Percentiles rank a stretch among this genome's conserved stretches.
These are phyloP conservation scores for Arxiozyma slooffiae DNA, from an alignment of 1,139 yeast species.

Conservation along the genomic window DNA sequence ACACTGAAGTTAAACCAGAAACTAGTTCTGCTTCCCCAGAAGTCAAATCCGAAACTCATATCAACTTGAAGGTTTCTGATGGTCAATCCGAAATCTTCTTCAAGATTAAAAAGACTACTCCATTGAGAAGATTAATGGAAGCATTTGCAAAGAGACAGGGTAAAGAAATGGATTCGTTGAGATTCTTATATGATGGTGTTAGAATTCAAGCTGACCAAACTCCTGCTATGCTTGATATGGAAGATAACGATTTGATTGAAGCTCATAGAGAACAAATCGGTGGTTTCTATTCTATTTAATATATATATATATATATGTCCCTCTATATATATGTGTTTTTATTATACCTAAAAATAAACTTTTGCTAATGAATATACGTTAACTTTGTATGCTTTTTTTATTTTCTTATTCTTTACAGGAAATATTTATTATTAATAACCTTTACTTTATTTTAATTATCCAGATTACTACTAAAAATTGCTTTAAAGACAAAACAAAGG, in stretches of 20 bases:
- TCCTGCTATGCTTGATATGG: conserved; percentile 84
- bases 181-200: conserved; percentile 90
- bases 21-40: conserved; percentile 41
- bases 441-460: no score
- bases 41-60: conserved; percentile 60
- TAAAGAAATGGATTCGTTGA: conserved; percentile 66
- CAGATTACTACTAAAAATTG: no score
- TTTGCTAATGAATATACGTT: neutral
- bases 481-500: no score
- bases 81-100: conserved; percentile 89
- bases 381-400: neutral
- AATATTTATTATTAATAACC: no score
- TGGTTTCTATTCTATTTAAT: conserved; percentile 12
- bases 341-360: no score
- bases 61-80: conserved; percentile 88
- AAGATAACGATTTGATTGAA: conserved; percentile 92
- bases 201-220: conserved; percentile 82
- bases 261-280: conserved; percentile 96
- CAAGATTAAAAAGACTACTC: conserved; percentile 89
- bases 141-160: conserved; percentile 98
- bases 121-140: conserved; percentile 89
- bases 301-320: neutral
- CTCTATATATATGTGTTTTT: no score
- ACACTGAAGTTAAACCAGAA: conserved; percentile 29
- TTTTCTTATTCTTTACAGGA: no score